Conservation (phyloP, 2,329 filamentous ascomycete genomes). For the Penicillium capsulatum region DNA sequence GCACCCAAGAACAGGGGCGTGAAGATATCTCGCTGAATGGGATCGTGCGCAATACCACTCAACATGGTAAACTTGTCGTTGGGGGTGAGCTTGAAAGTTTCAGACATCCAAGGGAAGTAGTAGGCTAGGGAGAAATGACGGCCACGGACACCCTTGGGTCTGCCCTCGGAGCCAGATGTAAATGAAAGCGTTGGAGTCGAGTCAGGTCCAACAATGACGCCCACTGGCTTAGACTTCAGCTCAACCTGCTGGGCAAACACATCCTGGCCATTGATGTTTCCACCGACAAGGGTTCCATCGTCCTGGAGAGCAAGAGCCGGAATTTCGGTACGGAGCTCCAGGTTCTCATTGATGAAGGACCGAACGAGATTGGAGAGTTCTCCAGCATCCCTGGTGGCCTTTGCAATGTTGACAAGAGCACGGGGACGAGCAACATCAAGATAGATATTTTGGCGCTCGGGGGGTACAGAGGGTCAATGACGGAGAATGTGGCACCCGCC, state of each 20-base stretch:
- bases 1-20: constrained; percentile 85
- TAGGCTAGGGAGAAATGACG: constrained; percentile 80
- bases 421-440: constrained; percentile 73
- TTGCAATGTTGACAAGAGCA: constrained; percentile 68
- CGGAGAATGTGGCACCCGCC: constrained; percentile 57
- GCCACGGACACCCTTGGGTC: constrained; percentile 81
- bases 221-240: constrained; percentile 56
- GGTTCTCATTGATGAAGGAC: constrained; percentile 67
- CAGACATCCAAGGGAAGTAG: constrained; percentile 92
- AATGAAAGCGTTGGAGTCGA: constrained; percentile 71
- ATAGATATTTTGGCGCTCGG: constrained; percentile 74
- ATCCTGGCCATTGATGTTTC: constrained; percentile 61
- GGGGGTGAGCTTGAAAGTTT: constrained; percentile 69
- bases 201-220: constrained; percentile 80
- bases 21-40: constrained; percentile 68
- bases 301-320: constrained; percentile 69
- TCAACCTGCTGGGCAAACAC: constrained; percentile 55
- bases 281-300: constrained; percentile 68
- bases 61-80: constrained; percentile 77
- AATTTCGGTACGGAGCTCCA: constrained; percentile 68
- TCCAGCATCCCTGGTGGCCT: constrained; percentile 66
- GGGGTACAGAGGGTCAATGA: constrained; percentile 77
- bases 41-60: constrained; percentile 70
- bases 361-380: constrained; percentile 56
- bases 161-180: constrained; percentile 69